phyloP scores from a whole-genome alignment of 2,329 filamentous ascomycete species.

The Ceratocystis cubensis region DNA sequence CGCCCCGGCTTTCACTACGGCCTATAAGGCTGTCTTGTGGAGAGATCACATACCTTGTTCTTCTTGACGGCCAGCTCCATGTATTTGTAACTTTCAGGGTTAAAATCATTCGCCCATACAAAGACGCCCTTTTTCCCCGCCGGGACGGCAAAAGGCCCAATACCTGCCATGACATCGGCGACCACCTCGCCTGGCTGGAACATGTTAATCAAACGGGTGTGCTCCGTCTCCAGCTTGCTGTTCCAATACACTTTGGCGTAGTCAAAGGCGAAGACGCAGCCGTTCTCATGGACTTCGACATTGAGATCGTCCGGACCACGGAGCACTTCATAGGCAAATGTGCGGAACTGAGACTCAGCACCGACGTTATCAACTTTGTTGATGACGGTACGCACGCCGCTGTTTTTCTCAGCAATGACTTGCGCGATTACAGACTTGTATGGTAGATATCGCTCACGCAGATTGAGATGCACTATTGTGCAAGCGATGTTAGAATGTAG shows the following conservation, averaged over 20 bases:
- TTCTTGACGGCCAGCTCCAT: conserved; percentile 55
- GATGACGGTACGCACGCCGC: conserved; percentile 71
- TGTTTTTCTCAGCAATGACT: conserved; percentile 82
- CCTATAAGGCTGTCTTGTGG: conserved; percentile 13
- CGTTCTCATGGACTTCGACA: conserved; percentile 69
- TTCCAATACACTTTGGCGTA: conserved; percentile 99
- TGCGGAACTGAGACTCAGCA: conserved; percentile 71
- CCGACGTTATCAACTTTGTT: conserved; percentile 91
- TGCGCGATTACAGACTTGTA: conserved; percentile 80
- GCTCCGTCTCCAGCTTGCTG: conserved; percentile 77
- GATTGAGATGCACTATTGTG: conserved; percentile 67
- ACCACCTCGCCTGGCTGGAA: conserved; percentile 81
- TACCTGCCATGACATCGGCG: conserved; percentile 93
- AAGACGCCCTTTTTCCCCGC: conserved; percentile 83
- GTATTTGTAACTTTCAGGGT: conserved; percentile 70
- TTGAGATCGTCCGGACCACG: conserved; percentile 70
- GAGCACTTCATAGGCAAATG: conserved; percentile 84
- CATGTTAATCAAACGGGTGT: conserved; percentile 61
- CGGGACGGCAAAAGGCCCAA: conserved; percentile 87
- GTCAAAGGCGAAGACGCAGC: conserved; percentile 82
- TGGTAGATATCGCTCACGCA: conserved; percentile 67
- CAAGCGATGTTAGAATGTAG: conserved; percentile 9
- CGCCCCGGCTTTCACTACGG: background rate
- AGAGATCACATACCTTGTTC: conserved; percentile 57
- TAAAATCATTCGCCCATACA: conserved; percentile 94